Conservation (phyloP, 148 eudicot species). For the Cornus kousa region DNA sequence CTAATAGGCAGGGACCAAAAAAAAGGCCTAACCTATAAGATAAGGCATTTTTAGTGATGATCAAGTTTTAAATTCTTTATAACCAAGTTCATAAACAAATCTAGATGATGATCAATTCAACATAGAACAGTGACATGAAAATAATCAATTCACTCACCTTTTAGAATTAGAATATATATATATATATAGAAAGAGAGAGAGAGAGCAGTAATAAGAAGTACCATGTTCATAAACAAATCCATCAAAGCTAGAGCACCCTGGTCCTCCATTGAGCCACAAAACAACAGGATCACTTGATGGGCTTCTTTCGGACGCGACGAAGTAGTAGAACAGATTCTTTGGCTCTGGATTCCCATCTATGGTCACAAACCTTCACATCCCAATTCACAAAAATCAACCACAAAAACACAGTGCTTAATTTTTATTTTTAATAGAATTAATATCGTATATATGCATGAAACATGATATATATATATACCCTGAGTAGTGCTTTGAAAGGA, state of each 20-base stretch:
- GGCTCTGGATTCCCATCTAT: conserved; percentile 35
- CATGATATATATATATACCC: conserved; percentile 24
- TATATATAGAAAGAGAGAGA: too few relatives aligned
- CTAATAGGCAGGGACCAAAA: too few relatives aligned
- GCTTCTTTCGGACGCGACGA: conserved; percentile 45
- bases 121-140: too few relatives aligned
- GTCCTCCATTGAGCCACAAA: conserved; percentile 60
- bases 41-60: too few relatives aligned
- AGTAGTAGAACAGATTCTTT: conserved; percentile 49
- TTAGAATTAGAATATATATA: too few relatives aligned
- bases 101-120: too few relatives aligned
- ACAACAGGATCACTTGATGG: conserved; percentile 46
- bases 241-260: conserved; percentile 58
- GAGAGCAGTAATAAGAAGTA: too few relatives aligned
- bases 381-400: background rate
- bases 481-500: conserved; percentile 47
- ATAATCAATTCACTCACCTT: too few relatives aligned
- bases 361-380: conserved; percentile 44
- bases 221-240: conserved; percentile 32
- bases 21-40: too few relatives aligned
- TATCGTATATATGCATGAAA: background rate
- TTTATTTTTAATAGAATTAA: too few relatives aligned
- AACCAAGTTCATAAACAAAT: too few relatives aligned
- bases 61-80: too few relatives aligned
- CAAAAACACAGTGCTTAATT: background rate